phyloP scores from a whole-genome alignment of 805 yeast species.

The Wickerhamiella shivajii region DNA sequence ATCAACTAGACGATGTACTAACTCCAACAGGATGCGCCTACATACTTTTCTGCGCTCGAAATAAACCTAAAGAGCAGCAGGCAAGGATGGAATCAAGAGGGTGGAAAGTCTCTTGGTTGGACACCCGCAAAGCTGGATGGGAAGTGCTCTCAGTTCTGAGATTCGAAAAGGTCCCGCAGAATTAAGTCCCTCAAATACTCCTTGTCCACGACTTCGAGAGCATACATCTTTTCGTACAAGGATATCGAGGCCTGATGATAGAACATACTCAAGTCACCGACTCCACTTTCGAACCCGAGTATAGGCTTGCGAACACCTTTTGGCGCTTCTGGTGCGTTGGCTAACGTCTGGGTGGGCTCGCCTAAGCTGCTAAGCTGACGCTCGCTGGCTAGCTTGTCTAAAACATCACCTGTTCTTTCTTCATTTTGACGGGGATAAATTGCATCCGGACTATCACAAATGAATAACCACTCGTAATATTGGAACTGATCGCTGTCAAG shows the following conservation, averaged over 20 bases:
- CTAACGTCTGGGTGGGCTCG: slow-evolving; percentile 8
- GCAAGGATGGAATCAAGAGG: slow-evolving; percentile 31
- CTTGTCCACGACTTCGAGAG: slow-evolving; percentile 31
- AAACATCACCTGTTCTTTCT: slow-evolving; percentile 25
- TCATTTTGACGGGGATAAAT: slow-evolving; percentile 24
- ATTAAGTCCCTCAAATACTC: slow-evolving; percentile 42
- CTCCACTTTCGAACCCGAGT: slow-evolving; percentile 12
- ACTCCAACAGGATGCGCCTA: slow-evolving; percentile 60
- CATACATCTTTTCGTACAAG: slow-evolving; percentile 52
- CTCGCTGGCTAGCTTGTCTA: slow-evolving; percentile 33
- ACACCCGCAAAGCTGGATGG: slow-evolving; percentile 84
- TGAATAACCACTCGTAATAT: slow-evolving; percentile 71
- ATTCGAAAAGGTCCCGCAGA: slow-evolving; percentile 44
- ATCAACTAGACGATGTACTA: slow-evolving; percentile 38
- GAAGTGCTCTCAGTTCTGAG: slow-evolving; percentile 70
- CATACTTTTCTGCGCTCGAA: slow-evolving; percentile 81
- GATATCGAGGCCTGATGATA: slow-evolving; percentile 51
- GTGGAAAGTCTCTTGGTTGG: slow-evolving; percentile 44
- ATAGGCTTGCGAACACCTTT: slow-evolving; percentile 23
- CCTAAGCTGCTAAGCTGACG: slow-evolving; percentile 22
- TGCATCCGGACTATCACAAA: slow-evolving; percentile 52
- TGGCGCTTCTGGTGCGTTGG: too few relatives aligned
- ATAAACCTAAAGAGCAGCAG: slow-evolving; percentile 54
- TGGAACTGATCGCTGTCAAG: slow-evolving; percentile 65
- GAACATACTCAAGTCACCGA: slow-evolving; percentile 38